phyloP scores from a whole-genome alignment of 169 alveolate genomes.

The Plasmodium malariae region DNA sequence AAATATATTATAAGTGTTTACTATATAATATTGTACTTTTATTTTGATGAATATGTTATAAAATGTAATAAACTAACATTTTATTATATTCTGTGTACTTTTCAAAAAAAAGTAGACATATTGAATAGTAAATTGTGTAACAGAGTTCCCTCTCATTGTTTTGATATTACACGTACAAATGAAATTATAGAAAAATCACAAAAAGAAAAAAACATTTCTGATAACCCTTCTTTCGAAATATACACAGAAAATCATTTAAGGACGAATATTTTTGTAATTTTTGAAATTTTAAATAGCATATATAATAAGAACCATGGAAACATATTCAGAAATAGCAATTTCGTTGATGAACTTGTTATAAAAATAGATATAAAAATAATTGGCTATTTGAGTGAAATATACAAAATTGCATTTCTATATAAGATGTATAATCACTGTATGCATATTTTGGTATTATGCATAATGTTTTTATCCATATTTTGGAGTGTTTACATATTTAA shows the following conservation, averaged over 20 bases:
- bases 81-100: slow-evolving; percentile 20
- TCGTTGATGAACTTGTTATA: slow-evolving; percentile 19
- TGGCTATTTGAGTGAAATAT: slow-evolving; percentile 62
- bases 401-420: slow-evolving; percentile 47
- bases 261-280: slow-evolving; percentile 44
- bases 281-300: slow-evolving; percentile 55
- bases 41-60: slow-evolving; percentile 51
- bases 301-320: slow-evolving; percentile 57
- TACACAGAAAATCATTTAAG: slow-evolving; percentile 17
- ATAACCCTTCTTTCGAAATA: slow-evolving; percentile 14
- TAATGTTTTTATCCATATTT: slow-evolving; percentile 52
- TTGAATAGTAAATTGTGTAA: too few species aligned
- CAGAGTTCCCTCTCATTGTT: too few species aligned
- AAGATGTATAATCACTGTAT: slow-evolving; percentile 44
- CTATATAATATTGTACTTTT: slow-evolving; percentile 28
- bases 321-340: slow-evolving; percentile 1
- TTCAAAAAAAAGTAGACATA: slow-evolving; percentile 47
- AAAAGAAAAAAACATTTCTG: not conserved
- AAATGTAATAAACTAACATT: slow-evolving; percentile 23
- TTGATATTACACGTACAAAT: not conserved
- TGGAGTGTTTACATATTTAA: slow-evolving; percentile 50
- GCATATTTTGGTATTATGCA: slow-evolving; percentile 32
- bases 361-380: slow-evolving; percentile 55
- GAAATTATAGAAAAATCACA: not conserved
- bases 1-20: slow-evolving; percentile 32